Base-by-base conservation (phyloP, 2,329 filamentous ascomycete genomes). In the Dissoconium aciculare region DNA sequence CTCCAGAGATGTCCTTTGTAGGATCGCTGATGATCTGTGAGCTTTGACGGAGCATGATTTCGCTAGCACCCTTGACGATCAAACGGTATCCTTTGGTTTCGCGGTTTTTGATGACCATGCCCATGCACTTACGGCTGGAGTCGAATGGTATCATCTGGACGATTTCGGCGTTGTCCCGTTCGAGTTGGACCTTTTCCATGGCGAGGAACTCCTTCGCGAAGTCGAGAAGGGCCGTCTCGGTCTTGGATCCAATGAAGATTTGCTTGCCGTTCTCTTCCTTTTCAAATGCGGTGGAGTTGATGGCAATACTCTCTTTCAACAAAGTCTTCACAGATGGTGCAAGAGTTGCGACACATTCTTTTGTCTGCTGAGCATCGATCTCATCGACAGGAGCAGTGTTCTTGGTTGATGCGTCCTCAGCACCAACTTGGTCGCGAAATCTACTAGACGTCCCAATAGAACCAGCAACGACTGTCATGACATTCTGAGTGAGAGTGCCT, bases 391-490 rank as follows among this genome's bases (percentile, higher is more conserved):
- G 41, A 21, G 41, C 30, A 10, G 49, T 27, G 4, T 17, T 29
- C 6, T 54, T 46, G n/a, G n/a, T n/a, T n/a, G n/a, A n/a, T 14
- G 52, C 50, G 4, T 46, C 21, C 5, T 43, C 34, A 11, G 39
- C 23, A 1, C 40, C 29, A 11, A 42, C 54, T 26, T 53, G 51
- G 33, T 63, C 63, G 30, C 59, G 63, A 48, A 76, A 75, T 35
- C 65, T 63, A 23, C 66, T 62, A 36, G 60, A 61, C 10, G 64
- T 65, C 16, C 76, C 76, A 24, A 81, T 55, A 4, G 74, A 74
- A 5, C 76, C 78, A 15, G 78, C 74, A 16, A 84, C 78, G 1
- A 83, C 77, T 0, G 74, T 78, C 75, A 80, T 80, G 52, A 74
- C 72, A 48, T 80, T 80, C 35, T 78, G 74, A 0, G 77, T 82